Conservation (phyloP, 2,329 filamentous ascomycete genomes). For the Emergomyces orientalis region DNA sequence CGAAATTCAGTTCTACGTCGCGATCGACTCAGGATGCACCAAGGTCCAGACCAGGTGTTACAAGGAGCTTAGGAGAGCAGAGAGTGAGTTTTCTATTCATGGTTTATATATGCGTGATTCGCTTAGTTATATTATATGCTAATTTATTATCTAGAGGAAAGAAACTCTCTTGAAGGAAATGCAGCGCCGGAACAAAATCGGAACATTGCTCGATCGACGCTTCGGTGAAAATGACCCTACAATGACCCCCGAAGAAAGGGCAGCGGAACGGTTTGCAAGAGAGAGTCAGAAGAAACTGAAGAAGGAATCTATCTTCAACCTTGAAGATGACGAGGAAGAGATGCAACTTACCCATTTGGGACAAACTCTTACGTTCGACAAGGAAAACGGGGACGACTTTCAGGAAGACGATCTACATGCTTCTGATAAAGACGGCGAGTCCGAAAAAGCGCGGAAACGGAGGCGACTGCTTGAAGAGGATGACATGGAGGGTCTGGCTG, state of each 20-base stretch:
- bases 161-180: conserved; percentile 83
- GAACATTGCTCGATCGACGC: conserved; percentile 82
- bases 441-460: conserved; percentile 45
- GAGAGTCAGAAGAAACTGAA: conserved; percentile 75
- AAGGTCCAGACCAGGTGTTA: conserved; percentile 66
- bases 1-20: conserved; percentile 74
- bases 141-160: conserved; percentile 47
- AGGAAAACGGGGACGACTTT: conserved; percentile 59
- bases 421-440: conserved; percentile 50
- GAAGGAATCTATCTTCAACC: conserved; percentile 73
- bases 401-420: conserved; percentile 61
- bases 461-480: conserved; percentile 40
- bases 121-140: neutral
- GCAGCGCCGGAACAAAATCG: conserved; percentile 79
- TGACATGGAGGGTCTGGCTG: conserved; percentile 28
- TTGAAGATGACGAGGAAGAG: conserved; percentile 70
- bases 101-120: neutral
- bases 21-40: conserved; percentile 42
- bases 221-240: conserved; percentile 93
- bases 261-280: conserved; percentile 78
- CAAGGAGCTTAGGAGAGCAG: conserved; percentile 80
- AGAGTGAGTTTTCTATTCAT: conserved; percentile 44
- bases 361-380: conserved; percentile 56
- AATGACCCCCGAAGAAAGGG: conserved; percentile 88
- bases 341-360: conserved; percentile 75